phyloP scores from a whole-genome alignment of 1,284 basidiomycete genomes.

The Tranzscheliella williamsii region DNA sequence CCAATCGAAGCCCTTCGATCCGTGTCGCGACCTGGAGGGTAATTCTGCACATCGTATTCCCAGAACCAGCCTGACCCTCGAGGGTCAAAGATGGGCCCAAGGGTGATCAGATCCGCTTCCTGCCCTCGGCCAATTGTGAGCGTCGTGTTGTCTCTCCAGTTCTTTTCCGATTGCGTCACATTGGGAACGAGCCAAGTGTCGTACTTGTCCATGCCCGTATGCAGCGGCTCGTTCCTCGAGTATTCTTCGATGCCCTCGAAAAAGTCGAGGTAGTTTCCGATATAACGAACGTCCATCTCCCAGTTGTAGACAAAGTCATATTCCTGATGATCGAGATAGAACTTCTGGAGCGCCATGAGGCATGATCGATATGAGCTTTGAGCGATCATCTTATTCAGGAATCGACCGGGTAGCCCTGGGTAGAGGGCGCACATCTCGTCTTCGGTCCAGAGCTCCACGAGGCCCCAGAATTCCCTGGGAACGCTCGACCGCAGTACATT shows the following conservation, averaged over 20 bases:
- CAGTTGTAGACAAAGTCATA: constrained; percentile 61
- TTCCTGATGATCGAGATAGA: constrained; percentile 60
- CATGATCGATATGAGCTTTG: constrained; percentile 61
- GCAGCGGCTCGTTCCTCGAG: constrained; percentile 54
- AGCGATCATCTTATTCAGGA: constrained; percentile 60
- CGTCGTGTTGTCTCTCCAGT: constrained; percentile 50
- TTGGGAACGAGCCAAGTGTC: constrained; percentile 58
- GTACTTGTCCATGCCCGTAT: constrained; percentile 60
- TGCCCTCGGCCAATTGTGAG: constrained; percentile 45
- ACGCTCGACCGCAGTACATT: constrained; percentile 56
- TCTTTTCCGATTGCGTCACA: constrained; percentile 52
- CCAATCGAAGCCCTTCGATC: constrained; percentile 59
- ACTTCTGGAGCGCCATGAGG: constrained; percentile 60
- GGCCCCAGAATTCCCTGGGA: constrained; percentile 60
- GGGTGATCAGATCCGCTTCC: constrained; percentile 60
- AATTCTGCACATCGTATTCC: constrained; percentile 61
- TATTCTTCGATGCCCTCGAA: constrained; percentile 59
- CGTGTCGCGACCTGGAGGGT: constrained; percentile 53
- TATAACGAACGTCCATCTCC: constrained; percentile 61
- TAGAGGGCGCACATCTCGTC: constrained; percentile 60
- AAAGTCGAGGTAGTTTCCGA: constrained; percentile 60
- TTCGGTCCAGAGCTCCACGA: constrained; percentile 60
- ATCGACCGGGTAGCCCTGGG: constrained; percentile 57
- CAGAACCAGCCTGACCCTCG: constrained; percentile 60
- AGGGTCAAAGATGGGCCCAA: constrained; percentile 61